These are phyloP conservation scores for Karstenula rhodostoma DNA, from an alignment of 2,329 filamentous ascomycete species.

Conservation along the genomic window DNA sequence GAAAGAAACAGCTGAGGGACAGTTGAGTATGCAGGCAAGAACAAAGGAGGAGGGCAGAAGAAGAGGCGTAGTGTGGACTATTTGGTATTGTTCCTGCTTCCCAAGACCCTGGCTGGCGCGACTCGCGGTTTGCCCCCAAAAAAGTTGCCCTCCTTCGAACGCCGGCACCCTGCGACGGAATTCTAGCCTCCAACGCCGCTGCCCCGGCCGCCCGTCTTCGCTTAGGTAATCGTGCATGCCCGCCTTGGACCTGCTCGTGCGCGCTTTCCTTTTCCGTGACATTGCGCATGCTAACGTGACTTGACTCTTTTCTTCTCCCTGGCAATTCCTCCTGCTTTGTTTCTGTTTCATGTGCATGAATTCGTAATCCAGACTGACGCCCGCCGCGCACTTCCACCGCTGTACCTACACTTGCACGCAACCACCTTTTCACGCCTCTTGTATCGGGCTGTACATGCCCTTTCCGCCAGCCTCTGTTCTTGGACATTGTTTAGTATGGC, in stretches of 20 bases:
- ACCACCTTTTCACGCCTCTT: background rate
- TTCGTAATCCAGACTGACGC: background rate
- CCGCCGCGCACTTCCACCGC: constrained; percentile 6
- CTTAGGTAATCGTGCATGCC: constrained; percentile 9
- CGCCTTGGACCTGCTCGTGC: background rate
- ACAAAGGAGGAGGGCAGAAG: background rate
- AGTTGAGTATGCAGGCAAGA: background rate
- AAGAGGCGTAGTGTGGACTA: background rate
- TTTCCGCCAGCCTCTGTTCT: constrained; percentile 11
- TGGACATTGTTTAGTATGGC: constrained; percentile 29
- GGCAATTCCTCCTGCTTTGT: background rate
- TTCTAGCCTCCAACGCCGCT: constrained; percentile 11
- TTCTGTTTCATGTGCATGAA: background rate
- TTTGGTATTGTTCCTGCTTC: background rate
- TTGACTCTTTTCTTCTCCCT: constrained; percentile 3
- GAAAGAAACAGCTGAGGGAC: background rate
- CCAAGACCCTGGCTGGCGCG: background rate
- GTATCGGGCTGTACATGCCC: constrained; percentile 1
- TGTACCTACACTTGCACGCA: background rate
- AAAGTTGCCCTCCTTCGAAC: background rate
- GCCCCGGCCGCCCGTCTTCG: background rate
- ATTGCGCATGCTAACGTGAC: constrained; percentile 8
- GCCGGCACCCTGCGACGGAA: constrained; percentile 5
- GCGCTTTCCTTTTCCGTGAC: constrained; percentile 8
- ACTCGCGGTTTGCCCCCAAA: constrained; percentile 6